Evolutionary conservation across 1,284 basidiomycete genomes (phyloP).

Genomic region (Retiboletus flavoniger): DNA sequence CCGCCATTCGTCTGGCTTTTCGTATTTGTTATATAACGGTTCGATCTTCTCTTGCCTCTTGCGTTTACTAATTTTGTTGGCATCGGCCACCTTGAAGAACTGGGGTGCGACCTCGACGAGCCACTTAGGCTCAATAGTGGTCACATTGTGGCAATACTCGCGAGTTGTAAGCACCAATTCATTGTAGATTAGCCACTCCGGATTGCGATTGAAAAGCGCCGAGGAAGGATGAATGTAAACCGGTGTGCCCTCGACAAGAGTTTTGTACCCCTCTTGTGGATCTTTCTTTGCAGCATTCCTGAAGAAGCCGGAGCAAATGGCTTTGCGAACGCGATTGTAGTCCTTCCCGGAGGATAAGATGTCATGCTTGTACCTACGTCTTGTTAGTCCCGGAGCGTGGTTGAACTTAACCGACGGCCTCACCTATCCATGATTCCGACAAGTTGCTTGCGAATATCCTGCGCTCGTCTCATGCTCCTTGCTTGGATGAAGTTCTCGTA

Average conservation of each 20-base stretch:
- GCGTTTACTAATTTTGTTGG: constrained; percentile 93
- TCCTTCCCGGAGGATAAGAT: constrained; percentile 89
- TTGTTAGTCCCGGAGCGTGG: constrained; percentile 13
- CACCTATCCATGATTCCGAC: constrained; percentile 98
- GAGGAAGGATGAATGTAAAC: constrained; percentile 98
- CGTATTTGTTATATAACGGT: constrained; percentile 86
- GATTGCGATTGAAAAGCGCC: constrained; percentile 93
- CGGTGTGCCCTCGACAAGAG: constrained; percentile 94
- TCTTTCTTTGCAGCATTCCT: constrained; percentile 96
- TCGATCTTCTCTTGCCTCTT: constrained; percentile 98
- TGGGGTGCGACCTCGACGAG: constrained; percentile 96
- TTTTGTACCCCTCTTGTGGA: constrained; percentile 95
- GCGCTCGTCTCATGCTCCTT: constrained; percentile 93
- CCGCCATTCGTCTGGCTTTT: constrained; percentile 89
- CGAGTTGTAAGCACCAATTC: constrained; percentile 63
- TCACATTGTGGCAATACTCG: constrained; percentile 97
- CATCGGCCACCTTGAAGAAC: constrained; percentile 97
- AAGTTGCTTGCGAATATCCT: constrained; percentile 96
- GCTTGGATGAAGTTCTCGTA: constrained; percentile 98
- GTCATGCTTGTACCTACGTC: constrained; percentile 86
- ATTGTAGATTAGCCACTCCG: constrained; percentile 65
- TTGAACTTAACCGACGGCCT: constrained; percentile 25
- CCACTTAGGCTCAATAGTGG: constrained; percentile 98
- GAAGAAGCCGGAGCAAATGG: constrained; percentile 97
- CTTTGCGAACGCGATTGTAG: constrained; percentile 90